Evolutionary conservation across 2,329 filamentous ascomycete genomes (phyloP), one percentile per base, ranked within the genome.

Genomic region (Ceratocystis alfenasii): DNA sequence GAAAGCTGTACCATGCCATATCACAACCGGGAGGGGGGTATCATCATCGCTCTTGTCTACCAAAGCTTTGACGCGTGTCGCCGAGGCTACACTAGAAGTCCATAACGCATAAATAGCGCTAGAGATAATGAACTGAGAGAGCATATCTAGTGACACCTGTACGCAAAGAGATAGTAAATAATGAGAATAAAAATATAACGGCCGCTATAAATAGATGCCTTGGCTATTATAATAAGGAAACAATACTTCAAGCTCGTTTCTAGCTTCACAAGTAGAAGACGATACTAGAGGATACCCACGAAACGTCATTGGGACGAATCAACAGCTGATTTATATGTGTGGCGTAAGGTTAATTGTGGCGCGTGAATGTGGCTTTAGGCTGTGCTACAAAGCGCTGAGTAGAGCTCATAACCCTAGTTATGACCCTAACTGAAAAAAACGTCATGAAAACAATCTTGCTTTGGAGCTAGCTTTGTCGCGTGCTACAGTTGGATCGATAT

Each of bases 11-110:
- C 75, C 94, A 75, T 99, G 94, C 94, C 94, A 99, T 77, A 99
- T 89, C 68, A 99, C 82, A 45, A 99, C 81, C 0, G 94, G 94
- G 36, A 96, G 82, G 2, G 89, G 90, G n/a, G 82, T 85, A 70
- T 85, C 82, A 72, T 85, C 82, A 72, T 80, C 75, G 62, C 77
- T 71, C 50, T 79, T 75, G 33, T 76, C 48, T 45, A 41, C 57
- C 46, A 50, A 22, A 12, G 63, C 46, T 44, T 50, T 65, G n/a
- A 69, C 48, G 74, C 74, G 66, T 44, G 72, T 71, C n/a, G 76
- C 70, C 46, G 73, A 71, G 28, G 73, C 70, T 65, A 73, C 70
- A 25, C 60, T 36, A 5, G 65, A 68, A 8, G 60, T 46, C 44
- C 48, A 68, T 10, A 66, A 50, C 15, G 66, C 62, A n/a, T 25